A percentile compares a stretch with the other conserved stretches of the same genome.
phyloP scores from a whole-genome alignment of 2,329 filamentous ascomycete genomes.

The Scorias spongiosa region DNA sequence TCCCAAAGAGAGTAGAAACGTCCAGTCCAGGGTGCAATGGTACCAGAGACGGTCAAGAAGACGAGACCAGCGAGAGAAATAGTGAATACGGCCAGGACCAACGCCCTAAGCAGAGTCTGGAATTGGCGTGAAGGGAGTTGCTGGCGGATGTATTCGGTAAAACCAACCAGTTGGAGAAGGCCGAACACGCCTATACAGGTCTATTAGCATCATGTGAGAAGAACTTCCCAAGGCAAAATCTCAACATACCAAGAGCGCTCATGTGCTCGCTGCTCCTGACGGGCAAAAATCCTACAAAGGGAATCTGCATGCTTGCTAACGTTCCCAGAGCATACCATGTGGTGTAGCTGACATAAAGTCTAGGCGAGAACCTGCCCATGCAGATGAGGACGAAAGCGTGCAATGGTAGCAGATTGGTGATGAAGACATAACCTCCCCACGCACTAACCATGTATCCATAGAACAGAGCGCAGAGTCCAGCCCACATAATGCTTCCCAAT shows the following conservation, averaged over 20 bases:
- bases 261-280: conserved; percentile 97
- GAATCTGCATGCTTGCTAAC: conserved; percentile 96
- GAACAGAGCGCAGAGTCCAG: conserved; percentile 81
- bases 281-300: conserved; percentile 92
- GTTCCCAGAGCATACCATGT: conserved; percentile 97
- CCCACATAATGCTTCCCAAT: conserved; percentile 92
- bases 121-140: conserved; percentile 87
- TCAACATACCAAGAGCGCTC: conserved; percentile 66
- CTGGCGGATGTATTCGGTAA: conserved; percentile 79
- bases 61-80: conserved; percentile 64
- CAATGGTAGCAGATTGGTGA: conserved; percentile 88
- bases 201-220: background rate
- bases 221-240: background rate
- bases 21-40: conserved; percentile 93
- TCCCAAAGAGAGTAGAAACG: conserved; percentile 99
- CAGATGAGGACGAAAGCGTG: conserved; percentile 87
- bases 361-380: conserved; percentile 91
- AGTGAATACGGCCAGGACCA: conserved; percentile 59
- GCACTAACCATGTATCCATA: conserved; percentile 99
- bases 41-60: conserved; percentile 66
- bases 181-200: conserved; percentile 65
- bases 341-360: conserved; percentile 90
- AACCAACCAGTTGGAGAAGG: conserved; percentile 78
- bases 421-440: conserved; percentile 99
- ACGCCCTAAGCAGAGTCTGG: conserved; percentile 67